A percentile compares a stretch with the other conserved stretches of the same genome.
These are phyloP conservation scores for Aphanomyces stellatus DNA, from an alignment of 352 stramenopile genomes.

Conservation along the genomic window DNA sequence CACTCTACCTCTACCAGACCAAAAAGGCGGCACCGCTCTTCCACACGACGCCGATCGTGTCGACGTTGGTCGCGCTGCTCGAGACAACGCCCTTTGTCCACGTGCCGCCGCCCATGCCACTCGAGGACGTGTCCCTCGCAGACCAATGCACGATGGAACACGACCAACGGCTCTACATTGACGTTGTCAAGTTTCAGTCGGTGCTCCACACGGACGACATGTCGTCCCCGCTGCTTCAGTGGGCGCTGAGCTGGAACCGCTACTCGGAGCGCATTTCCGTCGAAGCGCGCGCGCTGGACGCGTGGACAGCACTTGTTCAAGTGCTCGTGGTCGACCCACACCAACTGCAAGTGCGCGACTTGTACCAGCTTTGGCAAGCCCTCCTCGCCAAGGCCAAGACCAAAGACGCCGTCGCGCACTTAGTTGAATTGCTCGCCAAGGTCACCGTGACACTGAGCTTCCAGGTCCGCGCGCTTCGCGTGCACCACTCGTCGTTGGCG, in stretches of 20 bases:
- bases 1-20: slow-evolving; percentile 21
- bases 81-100: not conserved
- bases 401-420: slow-evolving; percentile 38
- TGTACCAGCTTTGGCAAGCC: slow-evolving; percentile 50
- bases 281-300: slow-evolving; percentile 71
- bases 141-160: slow-evolving; percentile 11
- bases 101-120: not conserved
- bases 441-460: slow-evolving; percentile 57
- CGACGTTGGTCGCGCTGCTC: not conserved
- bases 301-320: slow-evolving; percentile 63
- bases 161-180: slow-evolving; percentile 42
- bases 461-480: slow-evolving; percentile 25
- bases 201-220: not conserved
- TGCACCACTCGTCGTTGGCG: not conserved
- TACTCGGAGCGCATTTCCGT: slow-evolving; percentile 77
- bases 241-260: slow-evolving; percentile 76
- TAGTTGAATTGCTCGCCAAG: slow-evolving; percentile 67
- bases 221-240: slow-evolving; percentile 47
- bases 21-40: not conserved
- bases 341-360: slow-evolving; percentile 50
- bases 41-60: not conserved
- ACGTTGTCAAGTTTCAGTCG: slow-evolving; percentile 28
- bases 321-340: slow-evolving; percentile 76
- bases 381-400: slow-evolving; percentile 58
- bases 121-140: not conserved